These are phyloP conservation scores for Xerocomellus intermedius DNA, from an alignment of 768 basidiomycete genomes.

Conservation along the genomic window DNA sequence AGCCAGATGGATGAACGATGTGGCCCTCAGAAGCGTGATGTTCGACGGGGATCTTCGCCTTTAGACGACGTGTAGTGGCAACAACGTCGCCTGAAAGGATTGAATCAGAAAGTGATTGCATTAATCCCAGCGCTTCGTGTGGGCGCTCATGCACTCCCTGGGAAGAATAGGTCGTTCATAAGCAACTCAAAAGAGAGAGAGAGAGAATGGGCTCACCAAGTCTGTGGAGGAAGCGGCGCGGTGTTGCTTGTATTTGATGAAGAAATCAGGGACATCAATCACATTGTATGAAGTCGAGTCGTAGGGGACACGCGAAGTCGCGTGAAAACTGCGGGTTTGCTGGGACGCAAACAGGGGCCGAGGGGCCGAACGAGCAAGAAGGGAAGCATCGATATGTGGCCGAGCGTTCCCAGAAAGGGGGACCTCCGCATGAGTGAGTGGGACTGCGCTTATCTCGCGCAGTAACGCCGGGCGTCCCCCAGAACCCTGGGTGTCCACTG, in stretches of 20 bases:
- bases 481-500: not conserved
- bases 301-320: slow-evolving; percentile 14
- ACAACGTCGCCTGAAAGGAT: slow-evolving; percentile 24
- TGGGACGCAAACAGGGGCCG: not conserved
- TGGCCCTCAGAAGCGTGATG: slow-evolving; percentile 17
- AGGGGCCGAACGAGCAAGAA: not conserved
- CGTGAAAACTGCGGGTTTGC: slow-evolving; percentile 25
- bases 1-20: slow-evolving; percentile 28
- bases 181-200: not conserved
- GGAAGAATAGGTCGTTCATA: not conserved
- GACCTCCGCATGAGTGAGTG: not conserved
- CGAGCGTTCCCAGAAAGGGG: not conserved
- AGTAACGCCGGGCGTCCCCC: not conserved
- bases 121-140: slow-evolving; percentile 19
- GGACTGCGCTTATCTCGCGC: not conserved
- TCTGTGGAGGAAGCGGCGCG: not conserved
- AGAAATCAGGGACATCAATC: slow-evolving; percentile 26
- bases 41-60: slow-evolving; percentile 29
- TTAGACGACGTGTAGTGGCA: slow-evolving; percentile 29
- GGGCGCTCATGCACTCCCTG: slow-evolving; percentile 1
- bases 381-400: not conserved
- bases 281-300: slow-evolving; percentile 29
- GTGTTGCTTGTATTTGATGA: slow-evolving; percentile 27
- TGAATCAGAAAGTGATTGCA: slow-evolving; percentile 22
- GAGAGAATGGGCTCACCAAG: slow-evolving; percentile 4